A percentile compares a stretch with the other conserved stretches of the same genome.
Evolutionary conservation across 2,329 filamentous ascomycete genomes (phyloP).

Genomic region (Niveomyces coronatus): DNA sequence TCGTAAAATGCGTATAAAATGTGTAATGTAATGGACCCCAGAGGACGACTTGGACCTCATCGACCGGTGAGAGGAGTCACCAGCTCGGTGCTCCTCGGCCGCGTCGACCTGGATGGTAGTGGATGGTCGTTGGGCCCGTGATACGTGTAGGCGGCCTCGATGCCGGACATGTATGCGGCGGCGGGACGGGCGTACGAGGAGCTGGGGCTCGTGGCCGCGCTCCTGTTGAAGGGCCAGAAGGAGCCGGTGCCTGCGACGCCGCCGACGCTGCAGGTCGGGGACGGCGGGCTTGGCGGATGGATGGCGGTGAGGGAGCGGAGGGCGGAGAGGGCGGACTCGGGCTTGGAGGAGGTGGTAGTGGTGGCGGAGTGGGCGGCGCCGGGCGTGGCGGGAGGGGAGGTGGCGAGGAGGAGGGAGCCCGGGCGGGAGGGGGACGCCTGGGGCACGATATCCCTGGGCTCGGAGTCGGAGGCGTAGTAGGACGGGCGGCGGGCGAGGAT

Average conservation of each 20-base stretch:
- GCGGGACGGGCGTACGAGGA: slow-evolving; percentile 37
- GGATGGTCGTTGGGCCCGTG: slow-evolving; percentile 39
- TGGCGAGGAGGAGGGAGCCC: slow-evolving; percentile 40
- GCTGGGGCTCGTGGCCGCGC: slow-evolving; percentile 40
- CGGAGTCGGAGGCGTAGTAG: slow-evolving; percentile 35
- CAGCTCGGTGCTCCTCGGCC: slow-evolving; percentile 53
- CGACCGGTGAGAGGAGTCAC: slow-evolving; percentile 49
- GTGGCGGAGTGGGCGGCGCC: slow-evolving; percentile 29
- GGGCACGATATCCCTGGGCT: slow-evolving; percentile 53
- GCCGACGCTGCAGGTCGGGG: slow-evolving; percentile 34
- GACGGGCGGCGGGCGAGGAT: slow-evolving; percentile 30
- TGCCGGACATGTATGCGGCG: slow-evolving; percentile 33
- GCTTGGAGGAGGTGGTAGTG: too few species aligned
- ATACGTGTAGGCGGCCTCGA: slow-evolving; percentile 37
- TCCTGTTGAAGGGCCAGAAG: slow-evolving; percentile 43
- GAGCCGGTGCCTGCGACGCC: too few species aligned
- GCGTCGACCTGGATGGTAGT: slow-evolving; percentile 45
- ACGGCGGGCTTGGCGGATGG: slow-evolving; percentile 45
- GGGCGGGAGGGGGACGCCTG: slow-evolving; percentile 53
- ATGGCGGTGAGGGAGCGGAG: slow-evolving; percentile 38
- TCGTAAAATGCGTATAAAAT: slow-evolving; percentile 8
- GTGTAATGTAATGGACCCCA: too few species aligned
- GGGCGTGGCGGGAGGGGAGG: slow-evolving; percentile 41
- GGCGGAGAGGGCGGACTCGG: slow-evolving; percentile 42
- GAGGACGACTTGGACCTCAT: too few species aligned